Percentiles rank a stretch among this genome's conserved stretches.
Conservation (phyloP, 257 asterid species). For the Ligustrum vulgare region DNA sequence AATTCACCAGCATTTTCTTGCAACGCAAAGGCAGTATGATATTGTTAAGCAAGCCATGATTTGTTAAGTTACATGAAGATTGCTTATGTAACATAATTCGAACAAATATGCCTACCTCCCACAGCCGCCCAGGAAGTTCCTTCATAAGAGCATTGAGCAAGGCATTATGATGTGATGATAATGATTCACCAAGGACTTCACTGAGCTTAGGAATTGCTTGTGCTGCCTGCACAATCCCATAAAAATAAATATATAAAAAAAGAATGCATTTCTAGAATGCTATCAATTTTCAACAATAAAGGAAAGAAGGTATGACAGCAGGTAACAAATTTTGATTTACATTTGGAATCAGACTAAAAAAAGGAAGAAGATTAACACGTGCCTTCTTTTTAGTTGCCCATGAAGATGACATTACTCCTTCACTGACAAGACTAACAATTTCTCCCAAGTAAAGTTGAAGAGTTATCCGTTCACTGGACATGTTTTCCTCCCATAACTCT, state of each 20-base stretch:
- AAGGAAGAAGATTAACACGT: conserved; percentile 25
- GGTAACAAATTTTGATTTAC: background rate
- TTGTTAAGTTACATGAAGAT: conserved; percentile 3
- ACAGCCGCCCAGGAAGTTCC: conserved; percentile 92
- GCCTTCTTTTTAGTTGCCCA: conserved; percentile 96
- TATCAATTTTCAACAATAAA: conserved; percentile 14
- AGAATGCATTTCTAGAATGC: conserved; percentile 3
- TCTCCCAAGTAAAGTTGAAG: conserved; percentile 88
- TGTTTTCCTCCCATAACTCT: conserved; percentile 97
- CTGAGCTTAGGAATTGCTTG: conserved; percentile 77
- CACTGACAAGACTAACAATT: conserved; percentile 71
- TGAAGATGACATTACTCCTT: conserved; percentile 76
- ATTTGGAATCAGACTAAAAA: too few species aligned
- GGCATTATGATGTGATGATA: conserved; percentile 69
- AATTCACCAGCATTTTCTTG: background rate
- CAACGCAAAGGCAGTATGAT: background rate
- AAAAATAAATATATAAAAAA: background rate
- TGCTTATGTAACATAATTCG: conserved; percentile 5
- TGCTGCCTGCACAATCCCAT: conserved; percentile 69
- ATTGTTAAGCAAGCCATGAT: conserved; percentile 19
- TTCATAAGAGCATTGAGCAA: conserved; percentile 78
- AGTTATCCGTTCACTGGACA: conserved; percentile 86
- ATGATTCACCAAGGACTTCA: conserved; percentile 80
- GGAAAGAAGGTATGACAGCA: conserved; percentile 9
- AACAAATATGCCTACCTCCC: conserved; percentile 72